Conservation (phyloP, 306 rosid genomes). For the Trifolium fragiferum region DNA sequence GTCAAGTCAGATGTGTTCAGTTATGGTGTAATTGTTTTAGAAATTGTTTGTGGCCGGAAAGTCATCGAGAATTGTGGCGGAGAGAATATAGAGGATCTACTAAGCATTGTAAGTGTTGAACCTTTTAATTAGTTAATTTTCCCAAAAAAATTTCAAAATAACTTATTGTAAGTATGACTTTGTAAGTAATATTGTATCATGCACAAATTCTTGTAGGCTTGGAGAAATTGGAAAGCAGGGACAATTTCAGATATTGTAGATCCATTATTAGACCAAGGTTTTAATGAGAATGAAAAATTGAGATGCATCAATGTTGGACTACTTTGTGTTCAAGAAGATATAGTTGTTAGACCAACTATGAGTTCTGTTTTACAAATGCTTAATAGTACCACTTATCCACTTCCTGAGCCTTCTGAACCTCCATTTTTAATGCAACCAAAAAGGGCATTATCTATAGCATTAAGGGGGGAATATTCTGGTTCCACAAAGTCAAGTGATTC, state of each 20-base stretch:
- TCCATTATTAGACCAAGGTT: slow-evolving; percentile 23
- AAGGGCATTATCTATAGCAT: not conserved
- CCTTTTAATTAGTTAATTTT: not conserved
- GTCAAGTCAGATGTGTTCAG: slow-evolving; percentile 57
- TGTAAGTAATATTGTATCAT: no score
- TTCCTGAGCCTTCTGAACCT: slow-evolving; percentile 46
- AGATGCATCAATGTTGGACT: slow-evolving; percentile 70
- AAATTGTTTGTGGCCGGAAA: slow-evolving; percentile 54
- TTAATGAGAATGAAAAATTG: slow-evolving; percentile 36
- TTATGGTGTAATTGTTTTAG: slow-evolving; percentile 56
- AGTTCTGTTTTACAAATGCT: slow-evolving; percentile 50
- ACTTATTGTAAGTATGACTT: no score
- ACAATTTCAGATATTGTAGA: slow-evolving; percentile 46
- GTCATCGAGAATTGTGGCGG: slow-evolving; percentile 31
- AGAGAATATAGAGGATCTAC: slow-evolving; percentile 37
- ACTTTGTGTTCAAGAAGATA: slow-evolving; percentile 60
- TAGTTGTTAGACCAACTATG: slow-evolving; percentile 57
- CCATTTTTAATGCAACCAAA: slow-evolving; percentile 36
- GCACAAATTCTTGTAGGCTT: slow-evolving; percentile 48
- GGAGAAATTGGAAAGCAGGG: slow-evolving; percentile 63
- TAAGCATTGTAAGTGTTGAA: slow-evolving; percentile 50
- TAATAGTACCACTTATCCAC: slow-evolving; percentile 43
- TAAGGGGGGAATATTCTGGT: slow-evolving; percentile 1
- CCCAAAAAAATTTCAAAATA: no score
- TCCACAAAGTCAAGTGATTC: slow-evolving; percentile 33